Percentiles rank a stretch among this genome's conserved stretches.
phyloP scores from a whole-genome alignment of 2,329 filamentous ascomycete genomes.

The Sordariomycetes sp. region DNA sequence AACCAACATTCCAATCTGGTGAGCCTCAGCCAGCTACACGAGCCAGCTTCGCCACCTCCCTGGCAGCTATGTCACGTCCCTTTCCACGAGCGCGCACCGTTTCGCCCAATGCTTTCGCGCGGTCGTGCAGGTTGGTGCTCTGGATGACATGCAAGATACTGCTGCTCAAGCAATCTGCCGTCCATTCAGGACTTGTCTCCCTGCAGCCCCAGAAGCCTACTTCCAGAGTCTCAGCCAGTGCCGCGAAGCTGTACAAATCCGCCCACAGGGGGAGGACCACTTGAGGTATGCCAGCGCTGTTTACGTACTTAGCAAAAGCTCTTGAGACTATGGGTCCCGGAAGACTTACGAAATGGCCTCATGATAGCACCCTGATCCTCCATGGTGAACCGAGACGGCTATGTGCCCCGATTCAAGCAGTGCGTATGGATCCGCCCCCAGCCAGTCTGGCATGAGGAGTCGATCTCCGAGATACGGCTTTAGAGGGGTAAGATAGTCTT shows the following conservation, averaged over 20 bases:
- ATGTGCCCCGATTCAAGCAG: constrained; percentile 20
- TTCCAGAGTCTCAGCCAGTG: constrained; percentile 26
- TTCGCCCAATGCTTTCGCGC: constrained; percentile 6
- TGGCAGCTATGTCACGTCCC: constrained; percentile 2
- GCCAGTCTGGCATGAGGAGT: constrained; percentile 11
- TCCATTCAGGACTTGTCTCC: constrained; percentile 17
- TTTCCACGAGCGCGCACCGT: not conserved
- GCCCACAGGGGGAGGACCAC: constrained; percentile 33
- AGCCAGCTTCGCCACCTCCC: constrained; percentile 1
- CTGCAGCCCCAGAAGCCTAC: constrained; percentile 27
- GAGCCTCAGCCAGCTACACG: no score
- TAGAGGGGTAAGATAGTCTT: constrained; percentile 7
- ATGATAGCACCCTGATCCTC: constrained; percentile 25
- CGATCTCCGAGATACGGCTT: constrained; percentile 6
- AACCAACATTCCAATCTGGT: no score
- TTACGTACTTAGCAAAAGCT: constrained; percentile 2
- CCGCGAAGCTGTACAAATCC: constrained; percentile 32
- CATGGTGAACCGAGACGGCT: constrained; percentile 21
- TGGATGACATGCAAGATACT: constrained; percentile 14
- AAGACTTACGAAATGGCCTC: constrained; percentile 28
- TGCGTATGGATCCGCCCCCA: constrained; percentile 14
- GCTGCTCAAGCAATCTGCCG: constrained; percentile 12
- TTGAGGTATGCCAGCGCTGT: constrained; percentile 31
- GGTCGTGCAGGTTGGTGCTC: constrained; percentile 5
- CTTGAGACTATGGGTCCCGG: not conserved